Evolutionary conservation across 495 filamentous ascomycete species (phyloP).

Genomic region (Tricharina praecox): DNA sequence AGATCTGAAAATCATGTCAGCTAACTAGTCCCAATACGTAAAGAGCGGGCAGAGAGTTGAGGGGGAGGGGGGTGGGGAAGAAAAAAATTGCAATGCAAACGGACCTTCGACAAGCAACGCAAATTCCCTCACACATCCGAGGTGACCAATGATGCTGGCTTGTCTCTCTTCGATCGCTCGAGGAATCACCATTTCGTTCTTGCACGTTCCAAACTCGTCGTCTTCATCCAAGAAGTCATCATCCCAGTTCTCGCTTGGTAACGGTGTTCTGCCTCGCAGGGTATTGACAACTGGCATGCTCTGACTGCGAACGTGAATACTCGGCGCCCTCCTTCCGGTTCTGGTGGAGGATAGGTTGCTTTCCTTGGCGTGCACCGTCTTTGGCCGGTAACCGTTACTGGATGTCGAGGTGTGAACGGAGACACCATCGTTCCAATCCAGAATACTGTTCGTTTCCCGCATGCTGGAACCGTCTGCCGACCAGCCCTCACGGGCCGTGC

Average conservation of each 20-base stretch:
- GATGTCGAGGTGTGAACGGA: slow-evolving; percentile 26
- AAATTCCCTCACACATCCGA: slow-evolving; percentile 71
- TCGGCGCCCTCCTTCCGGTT: slow-evolving; percentile 2
- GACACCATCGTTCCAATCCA: slow-evolving; percentile 30
- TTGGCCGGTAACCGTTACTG: slow-evolving; percentile 50
- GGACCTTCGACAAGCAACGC: slow-evolving; percentile 54
- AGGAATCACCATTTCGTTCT: slow-evolving; percentile 44
- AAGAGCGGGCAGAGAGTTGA: not conserved
- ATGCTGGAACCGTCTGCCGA: slow-evolving; percentile 19
- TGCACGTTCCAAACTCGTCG: slow-evolving; percentile 30
- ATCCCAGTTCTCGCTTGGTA: slow-evolving; percentile 64
- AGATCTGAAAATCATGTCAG: slow-evolving; percentile 33
- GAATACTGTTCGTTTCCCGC: slow-evolving; percentile 22
- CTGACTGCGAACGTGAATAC: slow-evolving; percentile 65
- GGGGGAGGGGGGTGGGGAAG: too few species aligned
- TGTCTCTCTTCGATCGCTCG: slow-evolving; percentile 69
- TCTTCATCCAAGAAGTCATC: slow-evolving; percentile 50
- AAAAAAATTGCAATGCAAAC: not conserved
- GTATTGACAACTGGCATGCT: slow-evolving; percentile 58
- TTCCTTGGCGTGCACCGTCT: slow-evolving; percentile 85
- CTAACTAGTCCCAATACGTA: too few species aligned
- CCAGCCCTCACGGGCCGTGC: slow-evolving; percentile 21
- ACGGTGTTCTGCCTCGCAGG: slow-evolving; percentile 30
- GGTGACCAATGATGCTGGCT: slow-evolving; percentile 69
- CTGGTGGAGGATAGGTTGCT: slow-evolving; percentile 15